Base-by-base conservation (phyloP, 768 basidiomycete genomes). In the Melanogaster broomeanus region DNA sequence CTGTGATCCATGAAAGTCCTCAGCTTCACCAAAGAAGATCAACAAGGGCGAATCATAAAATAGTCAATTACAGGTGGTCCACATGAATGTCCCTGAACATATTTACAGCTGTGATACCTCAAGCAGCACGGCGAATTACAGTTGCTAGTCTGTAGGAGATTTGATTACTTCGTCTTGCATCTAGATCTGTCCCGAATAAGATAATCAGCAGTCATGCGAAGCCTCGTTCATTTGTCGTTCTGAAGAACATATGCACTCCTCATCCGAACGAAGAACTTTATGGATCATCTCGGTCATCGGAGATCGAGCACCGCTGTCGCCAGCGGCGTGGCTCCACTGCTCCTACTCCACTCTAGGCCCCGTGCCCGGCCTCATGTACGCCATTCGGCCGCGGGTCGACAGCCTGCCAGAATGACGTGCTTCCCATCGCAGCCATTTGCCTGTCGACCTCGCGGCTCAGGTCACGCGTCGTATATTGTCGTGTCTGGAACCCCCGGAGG, bases 401-500 rank as follows among this genome's bases (percentile, higher is more conserved):
- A 10, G 35, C 35, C 35, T 37, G 35, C 35, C 35, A 37, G 16
- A 37, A 37, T 12, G 35, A 18, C 5, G 4, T 18, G 30, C 35
- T 27, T 11, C 8, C 18, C 24, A 46, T 27, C 15, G 35, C 46
- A 16, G 41, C 46, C 1, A 47, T 22, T 11, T 53, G 52, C 13
- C 42, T 43, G 21, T 53, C 25, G 6, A 53, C 28, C 8, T 42
- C 51, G 12, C 6, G 45, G 25, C 51, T 52, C 2, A 45, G 25
- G 25, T 46, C 25, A 6, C 19, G 18, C 27, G 22, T 42, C 40
- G 40, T 35, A 19, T 35, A 5, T 3, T 15, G 34, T n/a, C 25
- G 31, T n/a, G 39, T 9, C 7, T 30, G 44, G 27, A 61, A 59
- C 59, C 46, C 51, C 34, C 41, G 48, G 33, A 53, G 56, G 40